Evolutionary conservation across 768 basidiomycete genomes (phyloP), one percentile per base, ranked within the genome.

Genomic region (Tricholoma matsutake): DNA sequence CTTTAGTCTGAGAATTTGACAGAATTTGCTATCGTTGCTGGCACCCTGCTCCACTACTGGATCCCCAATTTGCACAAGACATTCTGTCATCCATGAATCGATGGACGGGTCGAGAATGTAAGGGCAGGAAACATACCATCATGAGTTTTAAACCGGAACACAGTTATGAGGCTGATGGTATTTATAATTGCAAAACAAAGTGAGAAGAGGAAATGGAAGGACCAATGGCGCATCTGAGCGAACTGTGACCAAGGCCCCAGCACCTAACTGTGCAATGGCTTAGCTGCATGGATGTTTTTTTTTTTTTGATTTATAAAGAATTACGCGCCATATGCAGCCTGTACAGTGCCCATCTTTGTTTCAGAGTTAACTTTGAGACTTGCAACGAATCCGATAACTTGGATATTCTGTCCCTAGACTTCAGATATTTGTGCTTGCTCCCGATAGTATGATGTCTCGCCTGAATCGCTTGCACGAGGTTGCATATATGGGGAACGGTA

Each of bases 191-290:
- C 85, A 16, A 95, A 63, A 1, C 84, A 87, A 0, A 94, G 72
- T 0, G 91, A 91, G 1, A 75, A 75, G 9, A 94, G 78, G 67
- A 86, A 95, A 69, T 94, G 89, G 69, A 89, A 87, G 0, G 86
- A 89, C 93, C 92, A 94, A 32, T 75, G 79, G 0, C 64, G 70
- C 22, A 83, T 66, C 59, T 84, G 83, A 0, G 89, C 79, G 64
- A 96, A 95, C 60, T 92, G 92, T 72, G 8, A 76, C 76, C 10
- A 90, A 75, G 1, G 89, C 89, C 1, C 89, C 89, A 0, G 80
- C 73, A 16, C 89, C 88, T 90, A 58, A 32, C n/a, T 52, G 51
- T 61, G 11, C 54, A 58, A 29, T 9, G 22, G n/a, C n/a, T n/a
- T n/a, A n/a, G n/a, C n/a, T n/a, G n/a, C n/a, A n/a, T n/a, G n/a